Percentiles rank a stretch among this genome's conserved stretches.
phyloP scores from a whole-genome alignment of 2,329 filamentous ascomycete species.

The Helotiales sp. region DNA sequence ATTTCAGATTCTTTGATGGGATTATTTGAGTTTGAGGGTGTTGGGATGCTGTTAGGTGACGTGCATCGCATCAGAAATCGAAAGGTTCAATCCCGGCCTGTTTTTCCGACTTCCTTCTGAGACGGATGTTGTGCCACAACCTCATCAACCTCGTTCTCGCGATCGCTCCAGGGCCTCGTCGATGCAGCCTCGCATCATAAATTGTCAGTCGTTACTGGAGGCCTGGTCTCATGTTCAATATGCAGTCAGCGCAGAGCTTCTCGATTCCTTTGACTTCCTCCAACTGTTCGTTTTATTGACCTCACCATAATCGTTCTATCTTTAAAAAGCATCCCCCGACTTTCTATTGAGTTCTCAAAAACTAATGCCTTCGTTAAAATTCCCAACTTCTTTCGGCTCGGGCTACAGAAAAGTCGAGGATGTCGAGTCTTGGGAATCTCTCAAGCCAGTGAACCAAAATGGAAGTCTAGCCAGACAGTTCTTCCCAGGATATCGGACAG shows the following conservation, averaged over 20 bases:
- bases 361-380: background rate
- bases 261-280: background rate
- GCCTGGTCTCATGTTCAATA: background rate
- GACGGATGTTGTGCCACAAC: background rate
- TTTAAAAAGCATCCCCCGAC: too few species aligned
- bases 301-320: too few species aligned
- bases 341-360: too few species aligned
- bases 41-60: background rate
- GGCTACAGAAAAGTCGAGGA: constrained; percentile 5
- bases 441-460: background rate
- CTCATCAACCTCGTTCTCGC: background rate
- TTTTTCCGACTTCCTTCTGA: background rate
- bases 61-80: background rate
- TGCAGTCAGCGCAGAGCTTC: background rate
- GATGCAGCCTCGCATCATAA: constrained; percentile 5
- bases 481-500: constrained; percentile 2
- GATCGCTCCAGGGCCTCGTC: background rate
- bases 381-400: background rate
- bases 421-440: constrained; percentile 5
- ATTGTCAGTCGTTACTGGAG: background rate
- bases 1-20: background rate
- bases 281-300: too few species aligned
- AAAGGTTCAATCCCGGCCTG: background rate
- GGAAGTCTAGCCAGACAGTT: background rate
- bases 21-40: background rate